phyloP scores from a whole-genome alignment of 2,329 filamentous ascomycete species.

The Simplicillium sp. region DNA sequence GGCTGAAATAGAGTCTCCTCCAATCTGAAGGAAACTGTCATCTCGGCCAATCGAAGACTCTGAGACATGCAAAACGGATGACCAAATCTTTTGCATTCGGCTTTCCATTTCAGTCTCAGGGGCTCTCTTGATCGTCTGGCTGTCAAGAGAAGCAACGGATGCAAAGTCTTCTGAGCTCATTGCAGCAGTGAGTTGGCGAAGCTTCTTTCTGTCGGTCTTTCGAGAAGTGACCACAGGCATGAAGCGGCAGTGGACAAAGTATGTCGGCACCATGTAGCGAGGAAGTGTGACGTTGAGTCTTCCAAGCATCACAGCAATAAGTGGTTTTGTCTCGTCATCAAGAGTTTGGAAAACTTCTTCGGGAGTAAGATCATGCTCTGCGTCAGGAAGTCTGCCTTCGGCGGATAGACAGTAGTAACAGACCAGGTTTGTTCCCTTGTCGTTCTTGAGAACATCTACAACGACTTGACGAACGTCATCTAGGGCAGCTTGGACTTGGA shows the following conservation, averaged over 20 bases:
- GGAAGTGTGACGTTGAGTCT: not conserved
- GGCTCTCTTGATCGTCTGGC: not conserved
- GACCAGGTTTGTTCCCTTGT: not conserved
- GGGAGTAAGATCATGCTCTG: not conserved
- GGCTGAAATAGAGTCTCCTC: not conserved
- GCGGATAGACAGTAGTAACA: not conserved
- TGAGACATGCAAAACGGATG: not conserved
- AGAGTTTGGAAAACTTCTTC: not conserved
- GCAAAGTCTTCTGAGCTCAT: not conserved
- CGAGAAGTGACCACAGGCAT: slow-evolving; percentile 1
- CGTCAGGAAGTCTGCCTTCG: not conserved
- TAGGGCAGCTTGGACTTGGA: slow-evolving; percentile 1
- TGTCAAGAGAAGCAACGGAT: not conserved
- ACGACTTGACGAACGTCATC: not conserved
- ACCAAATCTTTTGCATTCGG: slow-evolving; percentile 1
- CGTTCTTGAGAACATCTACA: not conserved
- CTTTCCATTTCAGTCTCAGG: not conserved
- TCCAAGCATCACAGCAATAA: not conserved
- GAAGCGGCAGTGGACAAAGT: not conserved
- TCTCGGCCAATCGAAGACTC: not conserved
- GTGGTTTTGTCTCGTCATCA: not conserved
- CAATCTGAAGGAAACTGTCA: slow-evolving; percentile 1
- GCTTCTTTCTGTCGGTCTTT: not conserved
- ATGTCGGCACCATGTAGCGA: not conserved
- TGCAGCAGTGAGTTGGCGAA: not conserved